Conservation (phyloP, 148 eudicot genomes). For the Chenopodium suecicum region DNA sequence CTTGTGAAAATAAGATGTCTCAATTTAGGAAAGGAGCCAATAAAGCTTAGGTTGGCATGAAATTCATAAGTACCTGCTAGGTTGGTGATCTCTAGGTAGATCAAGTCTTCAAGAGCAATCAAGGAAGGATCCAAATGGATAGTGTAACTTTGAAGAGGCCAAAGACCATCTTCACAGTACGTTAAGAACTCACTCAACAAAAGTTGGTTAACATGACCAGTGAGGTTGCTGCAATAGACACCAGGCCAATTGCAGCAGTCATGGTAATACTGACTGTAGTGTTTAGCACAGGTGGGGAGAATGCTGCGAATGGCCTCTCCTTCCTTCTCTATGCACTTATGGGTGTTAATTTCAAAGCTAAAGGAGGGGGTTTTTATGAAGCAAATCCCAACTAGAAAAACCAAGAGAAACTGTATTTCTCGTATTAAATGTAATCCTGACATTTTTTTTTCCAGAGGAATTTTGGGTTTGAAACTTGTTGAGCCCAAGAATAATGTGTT, state of each 20-base stretch:
- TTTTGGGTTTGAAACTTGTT: no score
- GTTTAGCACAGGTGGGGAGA: neutral
- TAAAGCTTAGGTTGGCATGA: conserved; percentile 9
- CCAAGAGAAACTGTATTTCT: neutral
- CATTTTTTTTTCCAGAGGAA: neutral
- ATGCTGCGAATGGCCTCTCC: neutral
- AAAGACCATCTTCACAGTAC: neutral
- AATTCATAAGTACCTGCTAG: neutral
- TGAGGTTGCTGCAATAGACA: conserved; percentile 12
- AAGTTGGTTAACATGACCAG: conserved; percentile 14
- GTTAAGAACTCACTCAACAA: neutral
- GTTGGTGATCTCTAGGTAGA: conserved; percentile 1
- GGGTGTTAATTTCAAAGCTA: neutral
- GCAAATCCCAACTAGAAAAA: neutral
- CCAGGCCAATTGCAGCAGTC: conserved; percentile 29
- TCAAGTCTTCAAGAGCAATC: conserved; percentile 9
- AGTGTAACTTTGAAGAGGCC: no score
- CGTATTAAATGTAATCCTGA: no score
- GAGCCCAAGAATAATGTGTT: neutral
- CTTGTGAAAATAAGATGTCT: neutral
- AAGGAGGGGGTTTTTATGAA: neutral
- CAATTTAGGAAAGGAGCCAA: conserved; percentile 21
- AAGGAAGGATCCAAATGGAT: conserved; percentile 3
- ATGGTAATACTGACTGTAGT: neutral
- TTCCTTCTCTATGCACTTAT: neutral